Evolutionary conservation across 1,139 yeast species (phyloP).

Genomic region (Yamadazyma aaseri): DNA sequence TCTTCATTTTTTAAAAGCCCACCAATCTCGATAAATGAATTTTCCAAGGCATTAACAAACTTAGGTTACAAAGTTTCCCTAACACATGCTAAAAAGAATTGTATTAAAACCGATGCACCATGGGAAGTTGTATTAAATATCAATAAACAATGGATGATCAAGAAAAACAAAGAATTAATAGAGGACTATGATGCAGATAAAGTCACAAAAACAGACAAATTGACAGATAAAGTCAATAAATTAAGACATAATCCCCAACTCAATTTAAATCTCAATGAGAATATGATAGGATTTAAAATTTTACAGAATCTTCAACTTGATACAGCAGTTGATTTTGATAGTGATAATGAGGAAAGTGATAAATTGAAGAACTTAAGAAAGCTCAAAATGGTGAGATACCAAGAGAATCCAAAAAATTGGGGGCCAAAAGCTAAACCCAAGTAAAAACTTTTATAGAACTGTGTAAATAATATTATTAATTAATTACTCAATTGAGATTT

Average conservation of each 20-base stretch:
- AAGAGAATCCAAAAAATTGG: constrained; percentile 94
- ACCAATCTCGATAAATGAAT: constrained; percentile 73
- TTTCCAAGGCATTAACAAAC: constrained; percentile 82
- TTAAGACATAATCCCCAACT: constrained; percentile 26
- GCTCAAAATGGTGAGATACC: constrained; percentile 80
- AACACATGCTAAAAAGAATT: constrained; percentile 85
- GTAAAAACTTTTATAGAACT: too few species aligned
- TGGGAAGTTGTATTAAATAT: constrained; percentile 75
- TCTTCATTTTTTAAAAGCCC: constrained; percentile 77
- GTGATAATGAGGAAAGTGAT: constrained; percentile 53
- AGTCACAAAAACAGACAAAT: constrained; percentile 30
- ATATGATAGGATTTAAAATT: constrained; percentile 63
- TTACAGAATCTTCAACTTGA: constrained; percentile 38
- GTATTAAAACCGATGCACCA: constrained; percentile 88
- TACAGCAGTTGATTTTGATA: constrained; percentile 45
- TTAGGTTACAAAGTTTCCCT: constrained; percentile 78
- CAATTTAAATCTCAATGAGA: constrained; percentile 37
- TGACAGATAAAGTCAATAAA: constrained; percentile 22
- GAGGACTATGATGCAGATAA: constrained; percentile 23
- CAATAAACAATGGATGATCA: constrained; percentile 63
- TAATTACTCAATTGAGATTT: too few species aligned
- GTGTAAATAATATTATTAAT: too few species aligned
- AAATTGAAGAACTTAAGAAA: constrained; percentile 61
- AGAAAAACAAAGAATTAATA: constrained; percentile 33
- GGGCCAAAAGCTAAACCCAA: constrained; percentile 85